Conservation (phyloP, 805 yeast genomes). For the Cyberlindnera japonica region DNA sequence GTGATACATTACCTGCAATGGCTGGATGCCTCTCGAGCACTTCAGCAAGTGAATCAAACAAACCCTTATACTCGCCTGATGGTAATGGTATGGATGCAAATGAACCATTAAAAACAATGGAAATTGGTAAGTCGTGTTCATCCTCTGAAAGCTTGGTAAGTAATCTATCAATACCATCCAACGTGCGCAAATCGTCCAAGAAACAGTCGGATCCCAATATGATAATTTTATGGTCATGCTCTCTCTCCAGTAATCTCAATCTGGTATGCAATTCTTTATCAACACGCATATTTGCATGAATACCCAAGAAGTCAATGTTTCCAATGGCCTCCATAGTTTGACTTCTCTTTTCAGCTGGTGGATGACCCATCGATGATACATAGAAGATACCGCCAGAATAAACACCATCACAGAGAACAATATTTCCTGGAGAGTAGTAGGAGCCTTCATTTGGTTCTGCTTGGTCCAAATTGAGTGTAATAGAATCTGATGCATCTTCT, state of each 20-base stretch:
- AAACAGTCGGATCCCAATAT: conserved; percentile 73
- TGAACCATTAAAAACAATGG: conserved; percentile 79
- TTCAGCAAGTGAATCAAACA: conserved; percentile 72
- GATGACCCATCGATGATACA: conserved; percentile 76
- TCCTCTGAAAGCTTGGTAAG: conserved; percentile 52
- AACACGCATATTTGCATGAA: conserved; percentile 49
- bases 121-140: conserved; percentile 50
- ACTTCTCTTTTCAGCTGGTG: conserved; percentile 79
- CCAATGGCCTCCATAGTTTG: conserved; percentile 70
- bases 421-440: conserved; percentile 71
- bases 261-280: conserved; percentile 56
- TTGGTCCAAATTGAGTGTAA: conserved; percentile 57
- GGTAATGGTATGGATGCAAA: conserved; percentile 66
- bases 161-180: conserved; percentile 65
- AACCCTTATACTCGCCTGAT: conserved; percentile 54
- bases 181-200: conserved; percentile 53
- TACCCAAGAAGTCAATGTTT: conserved; percentile 64
- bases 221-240: conserved; percentile 57
- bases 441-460: conserved; percentile 60
- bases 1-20: conserved; percentile 47
- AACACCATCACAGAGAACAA: conserved; percentile 80
- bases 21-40: conserved; percentile 57
- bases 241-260: conserved; percentile 53
- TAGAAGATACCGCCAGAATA: conserved; percentile 68
- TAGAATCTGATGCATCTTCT: conserved; percentile 77